Evolutionary conservation across 1,139 yeast species (phyloP), one percentile per base, ranked within the genome.

Genomic region (Saccharomyces pastorianus): DNA sequence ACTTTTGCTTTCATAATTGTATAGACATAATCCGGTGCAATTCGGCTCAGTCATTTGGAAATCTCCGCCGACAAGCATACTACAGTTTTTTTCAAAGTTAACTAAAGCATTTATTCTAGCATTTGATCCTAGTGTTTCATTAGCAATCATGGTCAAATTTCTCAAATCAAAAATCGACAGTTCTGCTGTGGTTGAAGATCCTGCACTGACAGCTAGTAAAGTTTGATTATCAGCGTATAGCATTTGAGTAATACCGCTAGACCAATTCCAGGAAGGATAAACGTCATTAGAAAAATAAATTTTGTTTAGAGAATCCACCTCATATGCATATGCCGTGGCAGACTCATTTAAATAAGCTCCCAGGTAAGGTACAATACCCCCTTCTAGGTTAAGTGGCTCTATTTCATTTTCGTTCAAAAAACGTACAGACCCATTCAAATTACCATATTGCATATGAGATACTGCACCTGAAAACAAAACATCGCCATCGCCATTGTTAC

Each of bases 61-160:
- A 49, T 81, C 75, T 23, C 99, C 99, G 50, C 88, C 96, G 9
- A 88, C 86, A 44, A 89, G 74, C 20, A 90, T 68, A 26, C 78
- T 75, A 26, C 76, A 67, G 7, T 75, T 75, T 31, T 73, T 71
- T 38, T 82, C 84, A 58, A 80, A 77, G 54, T 77, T 74, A 2
- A 78, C 81, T 56, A 88, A 70, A 2, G 85, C 70, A 55, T 79
- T 80, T 7, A 88, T 79, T 46, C 66, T 61, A 2, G 79, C 73
- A 13, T 68, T 56, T 47, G 26, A 61, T 51, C 56, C 64, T 69
- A 60, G 64, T 57, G 54, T 59, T 34, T 55, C 51, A 27, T 62
- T 59, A 7, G 62, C 56, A n/a, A 64, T 38, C 6, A 52, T 46
- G 11, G 59, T 57, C 34, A 59, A 57, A 7, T 59, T 59, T 2